These are phyloP conservation scores for Penicillium paxilli DNA, from an alignment of 495 filamentous ascomycete species.

Conservation along the genomic window DNA sequence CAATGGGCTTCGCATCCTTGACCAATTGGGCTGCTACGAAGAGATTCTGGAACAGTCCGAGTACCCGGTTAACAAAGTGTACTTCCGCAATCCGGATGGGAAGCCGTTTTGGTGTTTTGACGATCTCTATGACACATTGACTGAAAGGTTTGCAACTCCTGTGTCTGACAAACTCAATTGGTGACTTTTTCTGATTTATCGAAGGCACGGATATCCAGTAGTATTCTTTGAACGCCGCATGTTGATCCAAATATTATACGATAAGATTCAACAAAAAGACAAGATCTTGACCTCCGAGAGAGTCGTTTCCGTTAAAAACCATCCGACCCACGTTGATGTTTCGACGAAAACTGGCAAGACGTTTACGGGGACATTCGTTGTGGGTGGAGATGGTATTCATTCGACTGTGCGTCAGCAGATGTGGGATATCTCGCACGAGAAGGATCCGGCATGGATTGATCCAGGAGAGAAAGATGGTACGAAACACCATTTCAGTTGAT, in stretches of 20 bases:
- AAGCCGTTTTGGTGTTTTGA: constrained; percentile 6
- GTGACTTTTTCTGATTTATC: not conserved
- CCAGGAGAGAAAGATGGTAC: constrained; percentile 18
- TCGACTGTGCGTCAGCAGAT: constrained; percentile 45
- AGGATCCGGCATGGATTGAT: constrained; percentile 20
- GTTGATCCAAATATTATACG: constrained; percentile 36
- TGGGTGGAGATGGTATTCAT: constrained; percentile 56
- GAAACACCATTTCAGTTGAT: not conserved
- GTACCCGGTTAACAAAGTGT: constrained; percentile 14
- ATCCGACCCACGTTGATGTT: constrained; percentile 24
- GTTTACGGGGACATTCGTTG: constrained; percentile 42
- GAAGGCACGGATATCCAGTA: constrained; percentile 16
- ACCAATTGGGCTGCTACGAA: constrained; percentile 46
- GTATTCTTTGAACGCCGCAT: constrained; percentile 32
- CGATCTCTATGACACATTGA: not conserved
- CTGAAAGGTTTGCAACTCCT: constrained; percentile 7
- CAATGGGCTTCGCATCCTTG: constrained; percentile 42
- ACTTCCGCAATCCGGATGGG: constrained; percentile 17
- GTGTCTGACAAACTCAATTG: not conserved
- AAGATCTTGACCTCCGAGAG: constrained; percentile 34
- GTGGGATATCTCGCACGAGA: constrained; percentile 31
- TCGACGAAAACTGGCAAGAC: constrained; percentile 32
- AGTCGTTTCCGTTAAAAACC: constrained; percentile 27
- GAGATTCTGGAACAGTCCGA: constrained; percentile 12
- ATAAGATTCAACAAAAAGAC: constrained; percentile 32